Evolutionary conservation across 768 basidiomycete species (phyloP), one percentile per base, ranked within the genome.

Genomic region (Auricularia heimuer): DNA sequence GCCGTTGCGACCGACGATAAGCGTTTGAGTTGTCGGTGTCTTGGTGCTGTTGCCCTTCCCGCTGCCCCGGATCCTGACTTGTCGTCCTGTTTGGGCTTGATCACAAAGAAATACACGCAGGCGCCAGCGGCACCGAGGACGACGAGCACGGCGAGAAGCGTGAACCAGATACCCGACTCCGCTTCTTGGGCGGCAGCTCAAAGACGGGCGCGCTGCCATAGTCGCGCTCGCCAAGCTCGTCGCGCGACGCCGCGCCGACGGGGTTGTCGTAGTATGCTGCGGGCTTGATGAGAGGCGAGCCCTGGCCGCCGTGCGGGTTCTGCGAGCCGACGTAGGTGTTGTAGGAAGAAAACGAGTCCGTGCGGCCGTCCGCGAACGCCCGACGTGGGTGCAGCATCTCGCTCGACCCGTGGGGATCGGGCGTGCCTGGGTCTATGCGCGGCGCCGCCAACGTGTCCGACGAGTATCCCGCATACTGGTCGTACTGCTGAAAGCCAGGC

Each of bases 1-100:
- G 10, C 91, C 92, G 71, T 89, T 84, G 18, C 84, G 82, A 11
- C 93, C 93, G 2, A 78, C 77, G 35, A 77, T 78, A 29, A 0
- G 73, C 68, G n/a, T 70, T 68, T 6, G 68, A 67, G 21, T 68
- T 67, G 24, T 75, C 75, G 42, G 56, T 67, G 63, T 21, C 62
- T 39, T 21, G 61, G 54, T 29, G 34, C 34, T 14, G 62, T 66
- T 37, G 61, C 29, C 61, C 54, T 39, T 39, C 29, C 54, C 36
- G 47, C 39, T 14, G 62, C 42, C 39, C 54, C 14, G 62, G 47
- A 39, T 6, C 11, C 21, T 14, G 21, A 18, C 12, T 66, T 6
- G 56, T n/a, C 64, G n/a, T 60, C 39, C 51, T 66, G 61, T 7
- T 65, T 44, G 11, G 71, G 68, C 39, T 64, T 62, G 47, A 72